phyloP scores from a whole-genome alignment of 164 flowering plant genomes.

The Aristolochia californica region DNA sequence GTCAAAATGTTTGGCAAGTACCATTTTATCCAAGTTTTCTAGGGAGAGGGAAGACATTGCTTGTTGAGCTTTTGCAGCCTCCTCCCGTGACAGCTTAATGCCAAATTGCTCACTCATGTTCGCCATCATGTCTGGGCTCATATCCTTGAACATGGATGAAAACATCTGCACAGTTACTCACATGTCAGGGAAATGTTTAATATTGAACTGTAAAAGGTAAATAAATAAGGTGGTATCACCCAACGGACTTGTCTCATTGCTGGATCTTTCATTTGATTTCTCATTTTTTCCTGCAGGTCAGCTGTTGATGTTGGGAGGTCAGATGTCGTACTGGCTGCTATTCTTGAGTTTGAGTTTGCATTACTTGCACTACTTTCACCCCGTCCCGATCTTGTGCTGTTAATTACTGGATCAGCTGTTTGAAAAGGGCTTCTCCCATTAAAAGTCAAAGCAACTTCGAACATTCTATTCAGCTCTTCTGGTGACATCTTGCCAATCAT shows the following conservation, averaged over 20 bases:
- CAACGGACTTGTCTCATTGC: slow-evolving; percentile 69
- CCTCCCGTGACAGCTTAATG: slow-evolving; percentile 73
- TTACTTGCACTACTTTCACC: slow-evolving; percentile 41
- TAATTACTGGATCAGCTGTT: slow-evolving; percentile 1
- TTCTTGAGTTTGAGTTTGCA: slow-evolving; percentile 21
- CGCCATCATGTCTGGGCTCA: slow-evolving; percentile 96
- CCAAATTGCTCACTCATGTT: slow-evolving; percentile 95
- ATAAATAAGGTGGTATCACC: background rate
- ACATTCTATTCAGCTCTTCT: slow-evolving; percentile 70
- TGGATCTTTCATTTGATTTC: slow-evolving; percentile 90
- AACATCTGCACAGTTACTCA: slow-evolving; percentile 50
- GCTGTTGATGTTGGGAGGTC: slow-evolving; percentile 35
- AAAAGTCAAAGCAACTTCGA: slow-evolving; percentile 59
- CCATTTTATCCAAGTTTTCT: slow-evolving; percentile 84
- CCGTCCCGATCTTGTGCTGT: slow-evolving; percentile 15
- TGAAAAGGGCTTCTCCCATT: slow-evolving; percentile 5
- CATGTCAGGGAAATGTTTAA: background rate
- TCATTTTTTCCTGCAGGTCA: slow-evolving; percentile 82
- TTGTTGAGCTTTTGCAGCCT: slow-evolving; percentile 88
- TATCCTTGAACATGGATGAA: slow-evolving; percentile 75
- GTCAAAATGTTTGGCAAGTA: slow-evolving; percentile 15
- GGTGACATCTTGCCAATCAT: slow-evolving; percentile 81
- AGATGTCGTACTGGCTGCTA: slow-evolving; percentile 14
- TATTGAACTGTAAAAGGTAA: background rate
- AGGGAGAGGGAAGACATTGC: slow-evolving; percentile 93